These are phyloP conservation scores for Aspergillus neotritici DNA, from an alignment of 2,329 filamentous ascomycete genomes.

Conservation along the genomic window DNA sequence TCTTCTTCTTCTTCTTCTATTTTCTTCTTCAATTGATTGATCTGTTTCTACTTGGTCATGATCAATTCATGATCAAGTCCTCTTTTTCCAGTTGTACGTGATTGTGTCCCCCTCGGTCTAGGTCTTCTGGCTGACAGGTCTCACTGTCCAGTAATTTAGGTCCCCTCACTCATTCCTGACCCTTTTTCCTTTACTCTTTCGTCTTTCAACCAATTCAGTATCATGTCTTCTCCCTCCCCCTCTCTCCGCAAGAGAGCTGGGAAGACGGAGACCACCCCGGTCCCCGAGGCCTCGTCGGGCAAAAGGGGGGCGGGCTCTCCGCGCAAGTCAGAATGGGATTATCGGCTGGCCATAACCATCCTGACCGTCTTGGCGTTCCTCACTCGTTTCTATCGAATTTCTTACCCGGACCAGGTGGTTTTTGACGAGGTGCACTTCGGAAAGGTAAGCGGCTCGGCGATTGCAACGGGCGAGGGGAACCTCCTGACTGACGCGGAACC, in stretches of 20 bases:
- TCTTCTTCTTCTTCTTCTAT: not conserved
- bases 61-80: constrained; percentile 10
- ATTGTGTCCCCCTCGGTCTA: no score
- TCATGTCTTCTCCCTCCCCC: constrained; percentile 33
- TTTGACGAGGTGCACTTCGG: constrained; percentile 99
- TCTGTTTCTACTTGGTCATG: constrained; percentile 10
- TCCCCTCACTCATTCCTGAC: constrained; percentile 9
- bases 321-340: constrained; percentile 64
- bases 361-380: constrained; percentile 81
- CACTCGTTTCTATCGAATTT: constrained; percentile 94
- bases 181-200: constrained; percentile 12
- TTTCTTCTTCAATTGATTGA: constrained; percentile 1
- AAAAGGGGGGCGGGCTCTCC: constrained; percentile 5
- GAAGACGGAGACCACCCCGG: constrained; percentile 31
- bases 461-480: constrained; percentile 1
- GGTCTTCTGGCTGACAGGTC: no score
- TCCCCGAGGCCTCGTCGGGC: constrained; percentile 15
- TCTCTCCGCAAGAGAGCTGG: constrained; percentile 40
- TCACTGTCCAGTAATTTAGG: no score
- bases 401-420: constrained; percentile 90
- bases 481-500: constrained; percentile 12
- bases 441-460: constrained; percentile 61
- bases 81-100: not conserved
- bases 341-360: constrained; percentile 69
- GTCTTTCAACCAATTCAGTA: constrained; percentile 15